Conservation (phyloP, 2,329 filamentous ascomycete genomes). For the Parastagonospora nodorum region DNA sequence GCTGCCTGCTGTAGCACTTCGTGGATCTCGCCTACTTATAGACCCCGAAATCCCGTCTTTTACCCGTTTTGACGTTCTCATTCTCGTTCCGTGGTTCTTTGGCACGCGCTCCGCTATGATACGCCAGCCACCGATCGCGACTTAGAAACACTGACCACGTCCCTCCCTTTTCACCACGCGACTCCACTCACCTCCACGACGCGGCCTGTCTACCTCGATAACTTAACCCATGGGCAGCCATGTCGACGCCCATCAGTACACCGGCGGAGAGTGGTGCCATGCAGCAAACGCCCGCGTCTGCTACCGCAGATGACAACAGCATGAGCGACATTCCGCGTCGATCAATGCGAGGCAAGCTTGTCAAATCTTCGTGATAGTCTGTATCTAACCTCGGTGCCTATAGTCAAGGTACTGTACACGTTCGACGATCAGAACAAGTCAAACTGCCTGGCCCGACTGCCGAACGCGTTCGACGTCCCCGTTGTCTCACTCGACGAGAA, state of each 20-base stretch:
- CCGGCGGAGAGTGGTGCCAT: conserved; percentile 27
- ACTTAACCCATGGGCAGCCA: conserved; percentile 27
- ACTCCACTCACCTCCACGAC: conserved; percentile 20
- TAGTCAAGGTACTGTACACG: conserved; percentile 96
- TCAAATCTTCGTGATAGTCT: conserved; percentile 7
- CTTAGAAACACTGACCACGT: conserved; percentile 30
- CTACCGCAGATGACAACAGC: conserved; percentile 31
- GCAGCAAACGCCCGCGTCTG: conserved; percentile 23
- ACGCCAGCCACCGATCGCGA: conserved; percentile 44
- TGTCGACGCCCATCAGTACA: conserved; percentile 39
- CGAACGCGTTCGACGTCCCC: conserved; percentile 77
- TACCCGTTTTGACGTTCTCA: conserved; percentile 6
- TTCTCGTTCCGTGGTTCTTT: conserved; percentile 22
- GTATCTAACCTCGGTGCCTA: conserved; percentile 23
- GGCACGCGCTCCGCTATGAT: conserved; percentile 44
- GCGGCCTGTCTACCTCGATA: conserved; percentile 15
- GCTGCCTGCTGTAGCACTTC: conserved; percentile 16
- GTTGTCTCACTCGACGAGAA: conserved; percentile 80
- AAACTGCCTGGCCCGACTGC: conserved; percentile 86
- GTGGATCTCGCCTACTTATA: conserved; percentile 5
- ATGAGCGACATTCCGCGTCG: conserved; percentile 43
- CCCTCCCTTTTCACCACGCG: conserved; percentile 27
- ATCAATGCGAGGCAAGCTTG: conserved; percentile 54
- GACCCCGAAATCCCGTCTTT: conserved; percentile 6
- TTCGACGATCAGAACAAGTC: conserved; percentile 89